Conservation (phyloP, 2,329 filamentous ascomycete genomes). For the Stachybotrys chlorohalonatus region DNA sequence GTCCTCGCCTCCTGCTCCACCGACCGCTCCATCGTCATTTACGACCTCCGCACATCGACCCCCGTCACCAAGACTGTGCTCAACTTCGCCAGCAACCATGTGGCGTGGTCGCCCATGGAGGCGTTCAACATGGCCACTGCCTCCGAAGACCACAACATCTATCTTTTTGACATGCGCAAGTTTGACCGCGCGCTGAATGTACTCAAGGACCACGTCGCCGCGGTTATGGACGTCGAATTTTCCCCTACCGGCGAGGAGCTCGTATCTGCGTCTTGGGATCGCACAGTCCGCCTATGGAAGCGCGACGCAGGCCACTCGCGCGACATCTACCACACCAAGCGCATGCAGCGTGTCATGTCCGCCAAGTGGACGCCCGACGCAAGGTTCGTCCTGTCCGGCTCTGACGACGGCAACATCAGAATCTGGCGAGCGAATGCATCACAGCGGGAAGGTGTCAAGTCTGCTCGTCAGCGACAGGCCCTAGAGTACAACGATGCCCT, state of each 20-base stretch:
- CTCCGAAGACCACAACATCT: slow-evolving; percentile 86
- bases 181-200: slow-evolving; percentile 83
- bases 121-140: slow-evolving; percentile 91
- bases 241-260: slow-evolving; percentile 91
- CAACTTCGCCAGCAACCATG: slow-evolving; percentile 71
- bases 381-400: slow-evolving; percentile 82
- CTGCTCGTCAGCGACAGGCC: slow-evolving; percentile 73
- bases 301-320: slow-evolving; percentile 73
- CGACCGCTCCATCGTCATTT: slow-evolving; percentile 81
- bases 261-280: slow-evolving; percentile 77
- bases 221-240: slow-evolving; percentile 95
- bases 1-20: slow-evolving; percentile 78
- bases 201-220: slow-evolving; percentile 77
- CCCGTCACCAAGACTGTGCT: slow-evolving; percentile 75
- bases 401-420: slow-evolving; percentile 81
- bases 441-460: slow-evolving; percentile 75
- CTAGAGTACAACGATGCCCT: slow-evolving; percentile 87
- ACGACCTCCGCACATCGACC: slow-evolving; percentile 80
- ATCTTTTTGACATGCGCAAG: slow-evolving; percentile 88
- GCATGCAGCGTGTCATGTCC: slow-evolving; percentile 92
- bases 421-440: slow-evolving; percentile 87
- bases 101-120: slow-evolving; percentile 95
- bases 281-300: slow-evolving; percentile 80
- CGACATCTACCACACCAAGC: slow-evolving; percentile 94
- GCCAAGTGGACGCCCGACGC: slow-evolving; percentile 80